Percentiles rank a stretch among this genome's conserved stretches.
phyloP scores from a whole-genome alignment of 352 stramenopile species.

The Phytophthora pinifolia region DNA sequence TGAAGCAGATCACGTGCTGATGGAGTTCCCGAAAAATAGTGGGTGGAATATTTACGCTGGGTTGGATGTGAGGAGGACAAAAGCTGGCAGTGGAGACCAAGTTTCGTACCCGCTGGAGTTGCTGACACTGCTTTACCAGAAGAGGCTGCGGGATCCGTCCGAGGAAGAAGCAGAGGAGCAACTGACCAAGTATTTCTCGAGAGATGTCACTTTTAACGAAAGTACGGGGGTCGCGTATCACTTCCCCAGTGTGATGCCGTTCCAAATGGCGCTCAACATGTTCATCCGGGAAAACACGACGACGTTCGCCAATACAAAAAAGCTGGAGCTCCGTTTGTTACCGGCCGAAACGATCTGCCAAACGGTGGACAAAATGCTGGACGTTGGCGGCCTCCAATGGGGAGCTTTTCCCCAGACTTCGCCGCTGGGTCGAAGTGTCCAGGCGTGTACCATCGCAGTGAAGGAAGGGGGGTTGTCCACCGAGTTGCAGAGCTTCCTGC shows the following conservation, averaged over 20 bases:
- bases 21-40: conserved; percentile 37
- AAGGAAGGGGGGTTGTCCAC: conserved; percentile 24
- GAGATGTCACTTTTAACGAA: conserved; percentile 27
- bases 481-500: conserved; percentile 36
- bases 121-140: conserved; percentile 46
- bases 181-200: conserved; percentile 45
- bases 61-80: conserved; percentile 46
- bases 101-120: conserved; percentile 31
- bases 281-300: conserved; percentile 38
- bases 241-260: conserved; percentile 53
- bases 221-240: conserved; percentile 13
- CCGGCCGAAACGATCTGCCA: conserved; percentile 32
- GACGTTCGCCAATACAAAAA: conserved; percentile 6
- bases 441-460: conserved; percentile 34
- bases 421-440: conserved; percentile 27
- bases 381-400: conserved; percentile 40
- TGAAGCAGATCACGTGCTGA: conserved; percentile 40
- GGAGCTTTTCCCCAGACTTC: conserved; percentile 40
- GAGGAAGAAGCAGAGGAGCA: conserved; percentile 28
- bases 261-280: conserved; percentile 57
- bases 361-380: conserved; percentile 52
- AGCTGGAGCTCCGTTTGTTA: conserved; percentile 4
- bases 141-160: conserved; percentile 16
- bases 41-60: conserved; percentile 45
- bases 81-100: neutral